These are phyloP conservation scores for Monosporozyma yasuniensis DNA, from an alignment of 805 yeast genomes.

Conservation along the genomic window DNA sequence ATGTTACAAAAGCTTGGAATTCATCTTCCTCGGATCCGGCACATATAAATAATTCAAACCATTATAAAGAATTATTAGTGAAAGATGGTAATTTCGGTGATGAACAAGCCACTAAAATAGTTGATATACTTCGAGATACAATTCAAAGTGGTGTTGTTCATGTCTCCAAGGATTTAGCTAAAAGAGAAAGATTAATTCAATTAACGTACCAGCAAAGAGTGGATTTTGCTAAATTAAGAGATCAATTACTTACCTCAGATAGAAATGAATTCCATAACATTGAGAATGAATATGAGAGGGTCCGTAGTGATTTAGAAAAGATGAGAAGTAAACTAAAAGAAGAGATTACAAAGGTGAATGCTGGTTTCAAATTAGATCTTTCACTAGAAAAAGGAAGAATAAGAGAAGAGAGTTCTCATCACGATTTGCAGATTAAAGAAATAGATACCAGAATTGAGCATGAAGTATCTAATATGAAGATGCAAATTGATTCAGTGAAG, in stretches of 20 bases:
- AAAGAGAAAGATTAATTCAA: conserved; percentile 72
- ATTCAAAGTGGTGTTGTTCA: conserved; percentile 72
- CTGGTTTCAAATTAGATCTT: conserved; percentile 83
- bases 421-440: conserved; percentile 88
- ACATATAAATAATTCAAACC: conserved; percentile 62
- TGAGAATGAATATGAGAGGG: conserved; percentile 78
- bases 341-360: conserved; percentile 82
- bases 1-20: background rate
- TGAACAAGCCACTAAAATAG: conserved; percentile 73
- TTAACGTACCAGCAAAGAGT: conserved; percentile 93
- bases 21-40: conserved; percentile 14
- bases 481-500: conserved; percentile 90
- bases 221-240: conserved; percentile 88
- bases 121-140: conserved; percentile 61
- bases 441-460: conserved; percentile 92
- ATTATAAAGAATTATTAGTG: conserved; percentile 52
- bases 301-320: conserved; percentile 77
- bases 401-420: conserved; percentile 86
- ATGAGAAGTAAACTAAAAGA: conserved; percentile 77
- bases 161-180: conserved; percentile 70
- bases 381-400: conserved; percentile 92
- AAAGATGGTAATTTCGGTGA: conserved; percentile 62
- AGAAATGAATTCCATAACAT: conserved; percentile 73
- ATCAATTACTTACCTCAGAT: conserved; percentile 84
- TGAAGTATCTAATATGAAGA: conserved; percentile 88